Evolutionary conservation across 371 early-diverging fungal species (phyloP), one percentile per base, ranked within the genome.

Genomic region (Basidiobolus meristosporus): DNA sequence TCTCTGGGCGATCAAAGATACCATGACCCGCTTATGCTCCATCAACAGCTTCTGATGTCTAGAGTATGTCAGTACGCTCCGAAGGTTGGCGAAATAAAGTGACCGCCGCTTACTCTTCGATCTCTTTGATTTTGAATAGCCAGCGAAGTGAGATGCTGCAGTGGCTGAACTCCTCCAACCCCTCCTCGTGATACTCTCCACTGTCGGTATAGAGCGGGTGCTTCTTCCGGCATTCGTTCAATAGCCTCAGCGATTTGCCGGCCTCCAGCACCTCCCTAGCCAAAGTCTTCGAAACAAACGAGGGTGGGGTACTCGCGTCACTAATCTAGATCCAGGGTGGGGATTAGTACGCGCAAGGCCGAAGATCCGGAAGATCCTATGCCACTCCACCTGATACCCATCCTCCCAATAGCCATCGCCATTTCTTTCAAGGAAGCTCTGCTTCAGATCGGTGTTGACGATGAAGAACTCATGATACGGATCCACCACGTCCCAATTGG

Each of bases 381-480:
- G n/a, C n/a, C 30, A 16, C 16, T 35, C n/a, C 34, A 43, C 44
- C 14, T 34, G 16, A 17, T 28, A 40, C 36, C 38, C 31, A 23
- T 16, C 26, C 41, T 37, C 31, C 46, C 42, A 18, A 29, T 33
- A 34, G 16, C 22, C 35, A 28, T 41, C 31, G 20, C 33, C 35
- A 22, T 40, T 15, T 14, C 41, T 1, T 35, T 40, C 29, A 20
- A 49, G 12, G 14, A 33, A 28, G 42, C 16, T 10, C 21, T 37
- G 11, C n/a, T 29, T 20, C 20, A 41, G 7, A 17, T 43, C 38
- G 7, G 17, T 7, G 18, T 29, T 45, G 6, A 14, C 31, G 9
- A 65, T 49, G 41, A 65, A 65, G 29, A 62, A 65, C 39, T 65
- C 65, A 0, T 22, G 23, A 15, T 60, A 60, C 14, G 59, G 59